phyloP scores from a whole-genome alignment of 495 filamentous ascomycete species.

The Aspergillus nidulans region DNA sequence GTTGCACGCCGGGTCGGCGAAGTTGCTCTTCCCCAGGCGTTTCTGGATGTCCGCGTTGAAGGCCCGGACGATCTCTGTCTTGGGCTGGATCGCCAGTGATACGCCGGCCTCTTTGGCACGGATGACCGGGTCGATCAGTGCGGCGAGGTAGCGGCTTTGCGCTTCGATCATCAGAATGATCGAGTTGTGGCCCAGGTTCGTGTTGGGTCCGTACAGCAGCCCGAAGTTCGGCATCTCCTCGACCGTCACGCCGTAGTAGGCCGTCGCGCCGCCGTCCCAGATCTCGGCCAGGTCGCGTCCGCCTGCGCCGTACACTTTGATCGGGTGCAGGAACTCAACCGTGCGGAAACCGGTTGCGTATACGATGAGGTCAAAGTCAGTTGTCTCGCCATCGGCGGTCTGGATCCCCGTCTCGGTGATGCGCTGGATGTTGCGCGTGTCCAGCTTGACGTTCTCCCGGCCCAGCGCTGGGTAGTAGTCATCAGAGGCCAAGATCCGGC shows the following conservation, averaged over 20 bases:
- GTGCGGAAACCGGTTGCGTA: constrained; percentile 54
- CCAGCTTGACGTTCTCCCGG: constrained; percentile 41
- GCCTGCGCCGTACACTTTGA: constrained; percentile 42
- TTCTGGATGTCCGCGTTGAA: constrained; percentile 48
- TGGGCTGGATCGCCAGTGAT: constrained; percentile 37
- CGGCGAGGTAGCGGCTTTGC: constrained; percentile 49
- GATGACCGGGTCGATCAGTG: constrained; percentile 38
- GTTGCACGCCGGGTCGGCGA: constrained; percentile 50
- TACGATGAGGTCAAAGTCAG: constrained; percentile 50
- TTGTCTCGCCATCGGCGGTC: constrained; percentile 30
- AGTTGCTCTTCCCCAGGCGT: constrained; percentile 35
- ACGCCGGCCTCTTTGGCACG: constrained; percentile 31
- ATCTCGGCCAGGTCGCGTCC: constrained; percentile 40
- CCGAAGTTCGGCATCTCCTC: constrained; percentile 52
- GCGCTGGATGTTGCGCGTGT: constrained; percentile 41
- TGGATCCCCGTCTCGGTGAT: constrained; percentile 43
- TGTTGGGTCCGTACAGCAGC: constrained; percentile 56
- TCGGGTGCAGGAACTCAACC: constrained; percentile 52
- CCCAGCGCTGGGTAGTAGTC: constrained; percentile 50
- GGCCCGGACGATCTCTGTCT: constrained; percentile 25
- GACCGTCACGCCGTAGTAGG: constrained; percentile 46
- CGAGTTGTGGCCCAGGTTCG: constrained; percentile 48
- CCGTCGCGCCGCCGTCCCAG: constrained; percentile 44
- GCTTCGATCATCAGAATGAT: constrained; percentile 61
- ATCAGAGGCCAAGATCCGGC: constrained; percentile 50